These are phyloP conservation scores for Leptographium lundbergii DNA, from an alignment of 2,329 filamentous ascomycete species.

Conservation along the genomic window DNA sequence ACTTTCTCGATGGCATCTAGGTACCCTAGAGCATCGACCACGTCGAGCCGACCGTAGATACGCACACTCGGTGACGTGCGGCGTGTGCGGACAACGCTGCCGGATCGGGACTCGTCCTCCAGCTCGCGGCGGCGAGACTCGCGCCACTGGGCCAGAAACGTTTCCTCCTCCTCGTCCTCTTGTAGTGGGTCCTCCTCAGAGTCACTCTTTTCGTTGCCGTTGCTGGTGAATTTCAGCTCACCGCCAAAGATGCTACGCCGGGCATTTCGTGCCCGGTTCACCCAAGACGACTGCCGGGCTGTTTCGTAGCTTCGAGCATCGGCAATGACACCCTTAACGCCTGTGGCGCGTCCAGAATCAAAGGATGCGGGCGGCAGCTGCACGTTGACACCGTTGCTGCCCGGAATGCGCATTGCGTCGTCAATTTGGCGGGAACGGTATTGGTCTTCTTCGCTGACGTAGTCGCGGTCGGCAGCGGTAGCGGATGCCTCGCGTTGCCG, in stretches of 20 bases:
- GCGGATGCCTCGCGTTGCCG: conserved; percentile 16
- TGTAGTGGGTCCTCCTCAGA: conserved; percentile 33
- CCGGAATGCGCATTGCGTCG: conserved; percentile 52
- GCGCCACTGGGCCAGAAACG: conserved; percentile 77
- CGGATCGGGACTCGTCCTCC: conserved; percentile 40
- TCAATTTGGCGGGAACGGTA: conserved; percentile 44
- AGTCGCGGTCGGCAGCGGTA: conserved; percentile 27
- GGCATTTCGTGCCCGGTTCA: conserved; percentile 36
- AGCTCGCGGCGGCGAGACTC: conserved; percentile 69
- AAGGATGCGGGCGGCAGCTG: conserved; percentile 49
- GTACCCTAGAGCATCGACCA: conserved; percentile 82
- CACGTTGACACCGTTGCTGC: conserved; percentile 26
- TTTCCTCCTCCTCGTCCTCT: conserved; percentile 58
- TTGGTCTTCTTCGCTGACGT: conserved; percentile 42
- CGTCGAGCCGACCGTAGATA: conserved; percentile 66
- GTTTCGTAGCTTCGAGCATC: conserved; percentile 68
- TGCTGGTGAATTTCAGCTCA: conserved; percentile 16
- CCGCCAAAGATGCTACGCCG: conserved; percentile 43
- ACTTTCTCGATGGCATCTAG: conserved; percentile 95
- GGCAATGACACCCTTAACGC: conserved; percentile 78
- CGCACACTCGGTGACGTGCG: conserved; percentile 65
- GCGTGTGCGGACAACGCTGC: conserved; percentile 38
- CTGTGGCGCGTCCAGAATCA: conserved; percentile 59
- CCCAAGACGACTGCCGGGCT: conserved; percentile 45
- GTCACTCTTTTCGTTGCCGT: conserved; percentile 24